Evolutionary conservation across 768 basidiomycete species (phyloP).

Genomic region (Lanmaoa rubissima): DNA sequence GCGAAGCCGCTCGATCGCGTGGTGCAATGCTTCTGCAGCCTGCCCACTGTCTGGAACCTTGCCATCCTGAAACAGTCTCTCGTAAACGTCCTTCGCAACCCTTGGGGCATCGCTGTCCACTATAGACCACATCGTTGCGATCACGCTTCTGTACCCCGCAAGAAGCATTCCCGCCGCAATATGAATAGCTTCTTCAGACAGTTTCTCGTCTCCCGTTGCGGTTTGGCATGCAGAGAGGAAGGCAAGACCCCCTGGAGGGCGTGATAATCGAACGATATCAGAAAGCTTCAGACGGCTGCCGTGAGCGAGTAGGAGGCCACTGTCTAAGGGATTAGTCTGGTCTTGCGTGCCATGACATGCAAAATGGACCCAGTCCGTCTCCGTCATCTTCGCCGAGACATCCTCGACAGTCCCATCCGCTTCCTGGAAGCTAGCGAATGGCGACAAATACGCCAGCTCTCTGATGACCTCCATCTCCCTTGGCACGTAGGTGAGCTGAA

Average conservation of each 20-base stretch:
- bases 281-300: not conserved
- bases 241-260: slow-evolving; percentile 29
- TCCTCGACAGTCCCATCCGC: not conserved
- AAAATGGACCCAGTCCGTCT: slow-evolving; percentile 24
- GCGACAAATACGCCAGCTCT: no score
- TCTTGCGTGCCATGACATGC: slow-evolving; percentile 32
- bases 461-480: slow-evolving; percentile 22
- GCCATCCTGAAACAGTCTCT: no score
- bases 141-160: no score
- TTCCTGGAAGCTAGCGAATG: not conserved
- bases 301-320: slow-evolving; percentile 16
- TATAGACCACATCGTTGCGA: no score
- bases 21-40: not conserved
- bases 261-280: not conserved
- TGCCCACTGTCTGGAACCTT: no score
- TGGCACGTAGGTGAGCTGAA: not conserved
- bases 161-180: no score
- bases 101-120: no score
- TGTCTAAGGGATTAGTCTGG: slow-evolving; percentile 16
- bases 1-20: not conserved
- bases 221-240: not conserved
- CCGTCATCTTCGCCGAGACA: not conserved
- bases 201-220: not conserved
- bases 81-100: no score
- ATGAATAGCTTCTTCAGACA: not conserved